Percentiles rank a stretch among this genome's conserved stretches.
Conservation (phyloP, 2,329 filamentous ascomycete species). For the Sporothrix phasma region DNA sequence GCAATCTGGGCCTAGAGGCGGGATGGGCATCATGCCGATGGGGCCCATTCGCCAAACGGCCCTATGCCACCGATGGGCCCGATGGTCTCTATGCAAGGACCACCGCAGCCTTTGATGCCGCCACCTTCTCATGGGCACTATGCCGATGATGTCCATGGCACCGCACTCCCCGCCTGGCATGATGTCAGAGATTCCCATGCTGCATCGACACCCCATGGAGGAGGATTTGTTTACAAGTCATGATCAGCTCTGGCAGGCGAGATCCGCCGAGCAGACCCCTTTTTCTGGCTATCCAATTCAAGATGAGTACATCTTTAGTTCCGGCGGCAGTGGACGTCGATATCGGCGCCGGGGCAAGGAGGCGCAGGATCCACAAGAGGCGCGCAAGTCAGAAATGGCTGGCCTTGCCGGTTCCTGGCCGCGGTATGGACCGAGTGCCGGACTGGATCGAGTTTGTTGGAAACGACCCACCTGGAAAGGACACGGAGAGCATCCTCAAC, state of each 20-base stretch:
- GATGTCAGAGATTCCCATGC: conserved; percentile 23
- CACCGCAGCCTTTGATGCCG: conserved; percentile 13
- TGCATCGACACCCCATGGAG: conserved; percentile 34
- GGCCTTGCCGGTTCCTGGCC: conserved; percentile 36
- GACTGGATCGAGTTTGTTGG: conserved; percentile 42
- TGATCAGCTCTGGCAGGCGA: neutral
- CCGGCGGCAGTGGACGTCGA: neutral
- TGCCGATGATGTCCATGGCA: conserved; percentile 26
- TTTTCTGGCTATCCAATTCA: conserved; percentile 7
- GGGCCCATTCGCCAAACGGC: conserved; percentile 14
- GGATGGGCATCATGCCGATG: conserved; percentile 8
- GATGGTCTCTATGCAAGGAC: conserved; percentile 21
- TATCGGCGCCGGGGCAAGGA: conserved; percentile 7
- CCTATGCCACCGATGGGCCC: conserved; percentile 21
- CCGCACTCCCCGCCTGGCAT: conserved; percentile 22
- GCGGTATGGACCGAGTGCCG: conserved; percentile 38
- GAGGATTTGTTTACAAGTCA: conserved; percentile 30
- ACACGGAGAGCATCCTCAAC: neutral
- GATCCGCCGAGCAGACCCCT: conserved; percentile 1
- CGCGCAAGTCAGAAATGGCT: conserved; percentile 35
- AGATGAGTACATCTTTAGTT: conserved; percentile 1
- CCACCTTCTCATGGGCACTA: conserved; percentile 13
- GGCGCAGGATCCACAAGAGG: conserved; percentile 17
- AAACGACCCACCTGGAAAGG: conserved; percentile 31
- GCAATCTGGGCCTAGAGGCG: neutral